Conservation (phyloP, 352 stramenopile genomes). For the Globisporangium nodosum region DNA sequence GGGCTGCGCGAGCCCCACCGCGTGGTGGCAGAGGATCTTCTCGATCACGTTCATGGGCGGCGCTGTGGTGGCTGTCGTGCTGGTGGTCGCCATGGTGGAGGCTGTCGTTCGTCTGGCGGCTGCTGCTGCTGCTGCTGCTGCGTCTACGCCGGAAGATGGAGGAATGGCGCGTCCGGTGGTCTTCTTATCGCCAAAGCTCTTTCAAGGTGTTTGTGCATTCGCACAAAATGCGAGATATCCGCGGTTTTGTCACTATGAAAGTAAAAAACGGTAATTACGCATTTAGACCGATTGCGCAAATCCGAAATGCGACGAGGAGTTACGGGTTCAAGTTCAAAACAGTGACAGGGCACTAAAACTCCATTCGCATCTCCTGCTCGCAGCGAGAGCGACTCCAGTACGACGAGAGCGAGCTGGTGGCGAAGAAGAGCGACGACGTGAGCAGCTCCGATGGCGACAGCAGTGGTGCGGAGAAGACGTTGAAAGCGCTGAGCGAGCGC, state of each 20-base stretch:
- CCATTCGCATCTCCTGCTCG: no score
- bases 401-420: slow-evolving; percentile 17
- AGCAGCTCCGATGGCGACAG: neutral
- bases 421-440: neutral
- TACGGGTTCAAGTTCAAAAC: no score
- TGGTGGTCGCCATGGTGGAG: neutral
- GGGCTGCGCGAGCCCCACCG: slow-evolving; percentile 60
- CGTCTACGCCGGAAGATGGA: neutral
- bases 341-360: no score
- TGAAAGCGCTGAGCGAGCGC: slow-evolving; percentile 27
- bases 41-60: slow-evolving; percentile 21
- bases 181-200: neutral
- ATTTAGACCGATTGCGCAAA: no score
- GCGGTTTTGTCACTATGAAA: no score
- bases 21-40: slow-evolving; percentile 79
- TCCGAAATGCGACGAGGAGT: no score
- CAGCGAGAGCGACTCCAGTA: slow-evolving; percentile 17
- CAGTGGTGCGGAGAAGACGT: slow-evolving; percentile 7
- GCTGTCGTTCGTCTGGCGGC: neutral
- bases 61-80: slow-evolving; percentile 33
- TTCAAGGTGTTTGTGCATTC: neutral
- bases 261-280: no score
- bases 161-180: neutral
- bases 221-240: no score
- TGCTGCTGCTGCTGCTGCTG: no score